phyloP scores from a whole-genome alignment of 306 rosid genomes.

The Fragaria nilgerrensis region DNA sequence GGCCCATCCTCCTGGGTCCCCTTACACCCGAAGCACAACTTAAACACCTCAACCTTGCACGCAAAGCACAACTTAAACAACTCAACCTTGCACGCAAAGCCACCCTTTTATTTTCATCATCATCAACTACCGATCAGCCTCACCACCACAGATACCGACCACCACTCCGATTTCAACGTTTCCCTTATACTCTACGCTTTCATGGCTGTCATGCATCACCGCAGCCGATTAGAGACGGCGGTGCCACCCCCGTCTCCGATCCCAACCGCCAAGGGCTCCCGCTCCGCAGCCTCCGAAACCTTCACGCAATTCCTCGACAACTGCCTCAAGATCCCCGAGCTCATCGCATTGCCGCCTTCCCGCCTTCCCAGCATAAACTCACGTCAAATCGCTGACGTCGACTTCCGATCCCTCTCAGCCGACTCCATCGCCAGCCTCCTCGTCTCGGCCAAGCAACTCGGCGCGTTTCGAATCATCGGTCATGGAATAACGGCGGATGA shows the following conservation, averaged over 20 bases:
- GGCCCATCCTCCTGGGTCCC: neutral
- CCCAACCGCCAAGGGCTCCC: conserved; percentile 67
- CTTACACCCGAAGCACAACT: neutral
- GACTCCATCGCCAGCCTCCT: conserved; percentile 29
- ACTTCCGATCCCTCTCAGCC: conserved; percentile 35
- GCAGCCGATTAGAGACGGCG: conserved; percentile 21
- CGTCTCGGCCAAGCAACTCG: conserved; percentile 43
- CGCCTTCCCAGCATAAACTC: neutral
- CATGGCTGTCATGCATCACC: conserved; percentile 39
- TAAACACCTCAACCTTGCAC: neutral
- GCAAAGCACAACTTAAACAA: neutral
- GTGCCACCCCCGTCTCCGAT: conserved; percentile 74
- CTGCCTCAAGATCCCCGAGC: conserved; percentile 45
- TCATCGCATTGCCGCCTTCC: conserved; percentile 38
- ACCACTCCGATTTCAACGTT: neutral
- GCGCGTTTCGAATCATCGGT: conserved; percentile 53
- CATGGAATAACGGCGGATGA: conserved; percentile 57
- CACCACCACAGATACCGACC: conserved; percentile 2
- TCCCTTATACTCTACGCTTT: neutral
- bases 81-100: neutral
- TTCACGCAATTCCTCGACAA: conserved; percentile 54
- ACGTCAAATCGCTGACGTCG: conserved; percentile 37
- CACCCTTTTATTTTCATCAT: neutral
- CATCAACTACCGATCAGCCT: neutral
- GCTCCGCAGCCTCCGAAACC: conserved; percentile 58